Conservation (phyloP, 352 stramenopile genomes). For the Phytophthora palmivora region DNA sequence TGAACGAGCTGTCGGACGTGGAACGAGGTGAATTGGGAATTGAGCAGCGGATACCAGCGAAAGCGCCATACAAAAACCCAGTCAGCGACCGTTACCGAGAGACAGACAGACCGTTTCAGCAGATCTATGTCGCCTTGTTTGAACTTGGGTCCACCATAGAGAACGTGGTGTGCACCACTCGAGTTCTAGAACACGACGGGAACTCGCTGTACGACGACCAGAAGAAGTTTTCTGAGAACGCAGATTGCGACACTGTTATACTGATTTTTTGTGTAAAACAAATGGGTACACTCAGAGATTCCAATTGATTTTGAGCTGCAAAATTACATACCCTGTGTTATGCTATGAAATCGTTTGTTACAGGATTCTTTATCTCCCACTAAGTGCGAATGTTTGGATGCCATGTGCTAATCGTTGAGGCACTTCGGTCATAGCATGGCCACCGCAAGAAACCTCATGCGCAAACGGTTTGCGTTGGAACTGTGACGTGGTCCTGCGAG, state of each 20-base stretch:
- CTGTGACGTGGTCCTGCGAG: slow-evolving; percentile 12
- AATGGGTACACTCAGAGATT: slow-evolving; percentile 1
- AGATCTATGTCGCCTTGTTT: slow-evolving; percentile 17
- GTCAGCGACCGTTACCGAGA: slow-evolving; percentile 9
- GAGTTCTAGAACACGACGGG: slow-evolving; percentile 21
- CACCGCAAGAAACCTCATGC: slow-evolving; percentile 22
- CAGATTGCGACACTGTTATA: neutral
- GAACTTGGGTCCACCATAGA: slow-evolving; percentile 19
- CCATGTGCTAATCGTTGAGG: slow-evolving; percentile 14
- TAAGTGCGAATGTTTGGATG: slow-evolving; percentile 16
- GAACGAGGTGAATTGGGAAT: slow-evolving; percentile 32
- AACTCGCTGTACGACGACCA: slow-evolving; percentile 17
- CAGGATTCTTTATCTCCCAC: neutral
- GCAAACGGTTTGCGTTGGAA: neutral
- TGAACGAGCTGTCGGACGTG: slow-evolving; percentile 12
- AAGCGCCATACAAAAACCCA: slow-evolving; percentile 12
- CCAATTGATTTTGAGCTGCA: neutral
- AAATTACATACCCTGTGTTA: neutral
- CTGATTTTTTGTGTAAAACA: neutral
- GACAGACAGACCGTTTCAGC: slow-evolving; percentile 6
- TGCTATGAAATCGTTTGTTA: neutral
- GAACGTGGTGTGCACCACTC: slow-evolving; percentile 25
- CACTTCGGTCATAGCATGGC: neutral
- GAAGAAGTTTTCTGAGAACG: slow-evolving; percentile 32
- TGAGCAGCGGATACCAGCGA: slow-evolving; percentile 4